Evolutionary conservation across 2,329 filamentous ascomycete species (phyloP).

Genomic region (Aspergillus puulaauensis): DNA sequence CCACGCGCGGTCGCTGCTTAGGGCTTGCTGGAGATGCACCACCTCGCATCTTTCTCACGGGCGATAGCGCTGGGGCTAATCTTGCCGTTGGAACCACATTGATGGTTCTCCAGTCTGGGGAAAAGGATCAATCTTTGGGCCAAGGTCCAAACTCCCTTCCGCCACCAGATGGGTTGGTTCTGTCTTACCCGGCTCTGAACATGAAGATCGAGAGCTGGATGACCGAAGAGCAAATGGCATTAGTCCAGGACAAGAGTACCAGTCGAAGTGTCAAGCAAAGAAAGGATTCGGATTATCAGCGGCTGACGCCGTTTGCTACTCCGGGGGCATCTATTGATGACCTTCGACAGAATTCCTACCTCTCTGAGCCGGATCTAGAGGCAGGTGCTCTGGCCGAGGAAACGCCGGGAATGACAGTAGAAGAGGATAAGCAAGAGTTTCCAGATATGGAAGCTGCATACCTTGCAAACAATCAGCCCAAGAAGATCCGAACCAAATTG

Average conservation of each 20-base stretch:
- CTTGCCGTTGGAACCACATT: slow-evolving; percentile 76
- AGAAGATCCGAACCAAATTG: slow-evolving; percentile 72
- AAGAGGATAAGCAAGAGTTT: slow-evolving; percentile 32
- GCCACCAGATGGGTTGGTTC: slow-evolving; percentile 73
- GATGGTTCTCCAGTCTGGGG: slow-evolving; percentile 80
- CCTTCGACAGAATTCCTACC: slow-evolving; percentile 20
- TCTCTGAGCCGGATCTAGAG: slow-evolving; percentile 15
- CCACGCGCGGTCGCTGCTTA: slow-evolving; percentile 71
- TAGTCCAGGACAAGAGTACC: slow-evolving; percentile 80
- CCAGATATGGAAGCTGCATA: slow-evolving; percentile 37
- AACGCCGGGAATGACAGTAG: slow-evolving; percentile 19
- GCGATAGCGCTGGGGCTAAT: slow-evolving; percentile 81
- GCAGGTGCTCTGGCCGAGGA: slow-evolving; percentile 23
- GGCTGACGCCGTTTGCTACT: slow-evolving; percentile 70
- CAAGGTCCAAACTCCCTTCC: slow-evolving; percentile 63
- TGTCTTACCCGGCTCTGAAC: slow-evolving; percentile 87
- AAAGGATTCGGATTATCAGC: slow-evolving; percentile 86
- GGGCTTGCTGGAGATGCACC: slow-evolving; percentile 66
- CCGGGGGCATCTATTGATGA: slow-evolving; percentile 76
- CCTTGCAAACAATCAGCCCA: slow-evolving; percentile 40
- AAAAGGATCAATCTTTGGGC: slow-evolving; percentile 56
- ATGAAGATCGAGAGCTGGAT: slow-evolving; percentile 99
- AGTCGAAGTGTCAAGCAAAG: slow-evolving; percentile 76
- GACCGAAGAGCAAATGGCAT: slow-evolving; percentile 94
- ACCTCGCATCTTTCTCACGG: slow-evolving; percentile 71